phyloP scores from a whole-genome alignment of 2,329 filamentous ascomycete genomes.

The Pyrenochaeta sp. region DNA sequence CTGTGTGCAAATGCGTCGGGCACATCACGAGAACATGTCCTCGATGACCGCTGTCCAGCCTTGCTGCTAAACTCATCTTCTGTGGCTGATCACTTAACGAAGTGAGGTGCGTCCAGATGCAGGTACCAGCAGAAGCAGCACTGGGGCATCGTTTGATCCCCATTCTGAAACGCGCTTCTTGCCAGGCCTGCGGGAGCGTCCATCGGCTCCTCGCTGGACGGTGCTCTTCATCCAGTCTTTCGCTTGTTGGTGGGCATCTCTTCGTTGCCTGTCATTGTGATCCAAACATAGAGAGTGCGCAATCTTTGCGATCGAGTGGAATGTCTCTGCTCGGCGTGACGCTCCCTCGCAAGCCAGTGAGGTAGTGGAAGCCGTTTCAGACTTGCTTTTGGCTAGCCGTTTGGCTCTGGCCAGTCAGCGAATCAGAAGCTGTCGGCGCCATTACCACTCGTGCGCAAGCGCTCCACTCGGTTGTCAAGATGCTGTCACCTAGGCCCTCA shows the following conservation, averaged over 20 bases:
- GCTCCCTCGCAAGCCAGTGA: slow-evolving; percentile 40
- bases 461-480: slow-evolving; percentile 30
- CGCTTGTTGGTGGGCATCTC: slow-evolving; percentile 8
- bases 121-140: slow-evolving; percentile 48
- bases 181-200: slow-evolving; percentile 26
- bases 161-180: slow-evolving; percentile 46
- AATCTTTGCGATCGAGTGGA: slow-evolving; percentile 12
- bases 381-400: slow-evolving; percentile 43
- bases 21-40: slow-evolving; percentile 23
- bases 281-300: slow-evolving; percentile 18
- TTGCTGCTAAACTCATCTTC: slow-evolving; percentile 26
- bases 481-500: slow-evolving; percentile 37
- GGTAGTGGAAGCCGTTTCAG: slow-evolving; percentile 45
- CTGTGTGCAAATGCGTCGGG: slow-evolving; percentile 14
- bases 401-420: slow-evolving; percentile 35
- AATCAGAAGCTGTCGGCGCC: slow-evolving; percentile 33
- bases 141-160: slow-evolving; percentile 48
- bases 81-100: slow-evolving; percentile 35
- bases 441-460: slow-evolving; percentile 39
- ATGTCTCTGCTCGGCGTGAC: slow-evolving; percentile 37
- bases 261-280: background rate
- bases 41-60: slow-evolving; percentile 24
- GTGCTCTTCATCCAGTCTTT: slow-evolving; percentile 15
- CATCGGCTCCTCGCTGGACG: slow-evolving; percentile 16
- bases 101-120: slow-evolving; percentile 39